Conservation (phyloP, 2,329 filamentous ascomycete genomes). For the Gnomoniopsis smithogilvyi region DNA sequence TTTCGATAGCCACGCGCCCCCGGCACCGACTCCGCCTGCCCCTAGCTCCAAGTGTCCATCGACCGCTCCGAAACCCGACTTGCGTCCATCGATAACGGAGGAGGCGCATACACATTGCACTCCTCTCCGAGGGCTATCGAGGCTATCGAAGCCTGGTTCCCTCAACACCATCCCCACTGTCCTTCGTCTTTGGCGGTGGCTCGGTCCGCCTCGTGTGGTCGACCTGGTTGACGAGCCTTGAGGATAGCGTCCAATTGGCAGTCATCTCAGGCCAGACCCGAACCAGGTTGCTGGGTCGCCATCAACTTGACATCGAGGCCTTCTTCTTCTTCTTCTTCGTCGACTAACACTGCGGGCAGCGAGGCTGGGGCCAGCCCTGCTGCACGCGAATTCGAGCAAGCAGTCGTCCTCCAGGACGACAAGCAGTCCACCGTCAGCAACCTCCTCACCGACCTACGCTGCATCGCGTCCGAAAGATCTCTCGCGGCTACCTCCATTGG, state of each 20-base stretch:
- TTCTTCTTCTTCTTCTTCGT: background rate
- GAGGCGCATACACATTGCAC: background rate
- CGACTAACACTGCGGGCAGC: background rate
- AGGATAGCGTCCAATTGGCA: constrained; percentile 11
- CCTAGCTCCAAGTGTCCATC: too few relatives aligned
- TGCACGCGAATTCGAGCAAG: background rate
- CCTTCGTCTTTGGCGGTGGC: constrained; percentile 3
- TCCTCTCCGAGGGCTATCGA: background rate
- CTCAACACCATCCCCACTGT: background rate
- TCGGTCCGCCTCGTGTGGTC: background rate
- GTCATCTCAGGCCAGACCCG: constrained; percentile 3
- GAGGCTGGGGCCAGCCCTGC: background rate
- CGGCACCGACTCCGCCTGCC: too few relatives aligned
- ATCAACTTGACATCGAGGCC: constrained; percentile 6
- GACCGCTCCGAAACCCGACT: background rate
- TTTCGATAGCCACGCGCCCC: background rate
- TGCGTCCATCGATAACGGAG: background rate
- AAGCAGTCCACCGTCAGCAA: constrained; percentile 34
- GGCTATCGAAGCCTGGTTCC: background rate
- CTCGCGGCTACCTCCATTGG: background rate
- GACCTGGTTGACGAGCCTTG: constrained; percentile 3
- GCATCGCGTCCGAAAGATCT: background rate
- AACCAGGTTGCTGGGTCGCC: constrained; percentile 9
- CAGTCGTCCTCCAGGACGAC: background rate
- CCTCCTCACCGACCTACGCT: constrained; percentile 37